These are phyloP conservation scores for Gossypium gossypioides DNA, from an alignment of 441 rosid genomes.

Conservation along the genomic window DNA sequence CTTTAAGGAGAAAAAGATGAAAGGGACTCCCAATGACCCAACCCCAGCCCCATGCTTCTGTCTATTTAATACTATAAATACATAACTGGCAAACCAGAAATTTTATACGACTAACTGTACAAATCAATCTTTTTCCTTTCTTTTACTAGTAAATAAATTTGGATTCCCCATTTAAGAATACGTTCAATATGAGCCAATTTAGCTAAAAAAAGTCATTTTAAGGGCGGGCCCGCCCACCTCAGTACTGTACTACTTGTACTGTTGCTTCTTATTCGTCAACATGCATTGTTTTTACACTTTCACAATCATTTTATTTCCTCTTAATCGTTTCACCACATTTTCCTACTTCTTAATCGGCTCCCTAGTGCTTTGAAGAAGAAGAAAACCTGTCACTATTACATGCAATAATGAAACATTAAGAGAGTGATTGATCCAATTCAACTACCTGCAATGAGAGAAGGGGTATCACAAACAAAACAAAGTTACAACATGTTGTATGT, in stretches of 20 bases:
- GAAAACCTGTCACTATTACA: neutral
- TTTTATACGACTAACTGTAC: neutral
- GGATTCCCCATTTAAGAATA: neutral
- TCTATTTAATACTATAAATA: neutral
- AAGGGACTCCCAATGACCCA: neutral
- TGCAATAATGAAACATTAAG: constrained; percentile 5
- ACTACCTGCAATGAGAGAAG: neutral
- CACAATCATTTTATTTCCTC: neutral
- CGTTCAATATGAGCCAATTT: neutral
- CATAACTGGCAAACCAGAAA: neutral
- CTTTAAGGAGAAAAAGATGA: neutral
- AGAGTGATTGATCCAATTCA: constrained; percentile 6
- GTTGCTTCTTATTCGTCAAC: neutral
- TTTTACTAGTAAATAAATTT: neutral
- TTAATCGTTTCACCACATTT: neutral
- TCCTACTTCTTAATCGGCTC: constrained; percentile 10
- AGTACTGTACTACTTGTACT: too few species aligned
- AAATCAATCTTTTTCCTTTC: neutral
- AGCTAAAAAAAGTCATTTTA: neutral
- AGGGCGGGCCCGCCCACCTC: neutral
- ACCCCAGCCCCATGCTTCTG: neutral
- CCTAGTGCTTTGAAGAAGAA: constrained; percentile 4
- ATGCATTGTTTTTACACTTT: neutral
- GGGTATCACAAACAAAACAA: neutral
- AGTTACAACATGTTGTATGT: constrained; percentile 15